Conservation (phyloP, 2,329 filamentous ascomycete species). For the Daldinia sp. region DNA sequence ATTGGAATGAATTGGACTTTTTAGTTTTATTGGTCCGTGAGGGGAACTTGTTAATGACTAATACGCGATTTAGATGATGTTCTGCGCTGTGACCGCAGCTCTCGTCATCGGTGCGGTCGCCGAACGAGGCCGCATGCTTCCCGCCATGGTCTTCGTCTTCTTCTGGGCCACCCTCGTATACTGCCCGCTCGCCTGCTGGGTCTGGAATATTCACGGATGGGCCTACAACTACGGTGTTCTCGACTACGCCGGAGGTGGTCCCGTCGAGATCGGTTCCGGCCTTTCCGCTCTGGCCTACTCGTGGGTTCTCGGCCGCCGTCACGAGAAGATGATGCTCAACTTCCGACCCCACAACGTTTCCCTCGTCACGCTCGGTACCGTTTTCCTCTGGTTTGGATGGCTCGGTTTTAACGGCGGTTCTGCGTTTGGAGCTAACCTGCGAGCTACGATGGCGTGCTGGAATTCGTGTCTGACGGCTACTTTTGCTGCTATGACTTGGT, state of each 20-base stretch:
- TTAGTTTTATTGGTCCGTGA: background rate
- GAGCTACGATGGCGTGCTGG: slow-evolving; percentile 97
- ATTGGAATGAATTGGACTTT: background rate
- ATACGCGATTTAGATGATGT: slow-evolving; percentile 80
- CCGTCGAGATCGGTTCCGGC: slow-evolving; percentile 96
- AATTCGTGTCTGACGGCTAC: slow-evolving; percentile 95
- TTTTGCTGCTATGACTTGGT: slow-evolving; percentile 94
- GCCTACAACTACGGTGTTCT: slow-evolving; percentile 89
- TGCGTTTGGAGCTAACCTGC: slow-evolving; percentile 91
- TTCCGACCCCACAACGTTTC: slow-evolving; percentile 99
- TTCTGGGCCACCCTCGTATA: slow-evolving; percentile 98
- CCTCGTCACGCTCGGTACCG: slow-evolving; percentile 92
- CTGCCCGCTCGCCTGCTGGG: slow-evolving; percentile 96
- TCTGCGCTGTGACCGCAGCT: slow-evolving; percentile 90
- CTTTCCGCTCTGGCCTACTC: slow-evolving; percentile 95
- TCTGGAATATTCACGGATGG: slow-evolving; percentile 96
- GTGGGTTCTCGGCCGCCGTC: slow-evolving; percentile 92
- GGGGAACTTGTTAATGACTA: slow-evolving; percentile 23
- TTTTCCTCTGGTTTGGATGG: slow-evolving; percentile 99
- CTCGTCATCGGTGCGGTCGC: slow-evolving; percentile 93
- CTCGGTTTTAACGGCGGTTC: slow-evolving; percentile 98
- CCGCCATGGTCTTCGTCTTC: slow-evolving; percentile 95
- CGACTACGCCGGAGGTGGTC: slow-evolving; percentile 95
- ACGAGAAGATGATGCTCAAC: slow-evolving; percentile 99
- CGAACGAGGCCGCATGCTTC: slow-evolving; percentile 91